These are phyloP conservation scores for Euphorbia schlechtendalii DNA, from an alignment of 441 rosid genomes.

Conservation along the genomic window DNA sequence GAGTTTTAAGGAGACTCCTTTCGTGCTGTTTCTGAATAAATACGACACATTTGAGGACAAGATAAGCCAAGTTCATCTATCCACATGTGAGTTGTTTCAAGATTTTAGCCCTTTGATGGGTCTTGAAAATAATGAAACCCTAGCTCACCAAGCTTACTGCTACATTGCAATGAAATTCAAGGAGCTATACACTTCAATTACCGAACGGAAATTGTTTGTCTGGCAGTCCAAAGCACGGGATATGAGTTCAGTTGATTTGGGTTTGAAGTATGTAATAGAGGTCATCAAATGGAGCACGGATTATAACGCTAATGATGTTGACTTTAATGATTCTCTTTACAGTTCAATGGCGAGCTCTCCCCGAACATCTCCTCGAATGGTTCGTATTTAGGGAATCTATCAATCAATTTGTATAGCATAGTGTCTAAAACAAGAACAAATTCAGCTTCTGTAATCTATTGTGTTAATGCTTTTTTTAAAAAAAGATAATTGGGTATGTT, in stretches of 20 bases:
- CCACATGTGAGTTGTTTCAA: constrained; percentile 67
- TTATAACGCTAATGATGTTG: constrained; percentile 44
- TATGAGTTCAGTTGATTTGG: constrained; percentile 56
- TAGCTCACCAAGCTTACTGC: constrained; percentile 86
- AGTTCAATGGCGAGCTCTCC: constrained; percentile 44
- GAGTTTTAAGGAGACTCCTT: constrained; percentile 67
- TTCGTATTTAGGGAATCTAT: no score
- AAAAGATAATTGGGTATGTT: no score
- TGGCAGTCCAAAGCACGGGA: constrained; percentile 76
- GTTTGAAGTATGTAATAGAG: constrained; percentile 78
- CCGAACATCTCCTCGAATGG: no score
- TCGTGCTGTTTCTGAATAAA: constrained; percentile 73
- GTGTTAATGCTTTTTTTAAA: no score
- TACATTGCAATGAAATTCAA: constrained; percentile 87
- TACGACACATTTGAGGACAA: constrained; percentile 76
- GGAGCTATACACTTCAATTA: constrained; percentile 58
- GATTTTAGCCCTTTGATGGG: constrained; percentile 67
- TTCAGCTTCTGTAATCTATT: no score
- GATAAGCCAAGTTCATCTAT: constrained; percentile 48
- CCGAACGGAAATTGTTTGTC: constrained; percentile 69
- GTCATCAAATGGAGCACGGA: constrained; percentile 76
- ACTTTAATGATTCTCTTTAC: constrained; percentile 66
- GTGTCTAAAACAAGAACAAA: no score
- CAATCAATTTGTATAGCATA: no score
- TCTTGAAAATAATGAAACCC: constrained; percentile 46